Conservation (phyloP, 2,329 filamentous ascomycete genomes). For the Colletotrichum sp. region DNA sequence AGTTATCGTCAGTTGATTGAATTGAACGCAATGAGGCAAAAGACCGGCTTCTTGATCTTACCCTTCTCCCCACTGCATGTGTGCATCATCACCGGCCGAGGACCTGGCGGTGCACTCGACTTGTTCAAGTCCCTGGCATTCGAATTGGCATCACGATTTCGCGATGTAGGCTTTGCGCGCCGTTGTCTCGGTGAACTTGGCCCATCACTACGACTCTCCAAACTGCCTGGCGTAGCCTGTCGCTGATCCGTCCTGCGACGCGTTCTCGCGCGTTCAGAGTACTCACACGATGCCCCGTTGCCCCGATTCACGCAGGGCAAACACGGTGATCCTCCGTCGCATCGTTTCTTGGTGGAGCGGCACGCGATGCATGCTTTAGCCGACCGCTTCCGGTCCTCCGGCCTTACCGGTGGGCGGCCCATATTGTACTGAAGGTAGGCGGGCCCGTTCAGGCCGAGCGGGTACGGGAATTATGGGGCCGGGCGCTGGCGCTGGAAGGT, state of each 20-base stretch:
- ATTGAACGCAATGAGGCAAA: background rate
- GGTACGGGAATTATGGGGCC: background rate
- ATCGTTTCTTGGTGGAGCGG: slow-evolving; percentile 55
- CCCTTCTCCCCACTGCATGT: slow-evolving; percentile 1
- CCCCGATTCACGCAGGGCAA: background rate
- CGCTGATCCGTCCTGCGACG: background rate
- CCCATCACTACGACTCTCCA: background rate
- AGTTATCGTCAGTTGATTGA: background rate
- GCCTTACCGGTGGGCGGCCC: slow-evolving; percentile 56
- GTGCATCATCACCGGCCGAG: background rate
- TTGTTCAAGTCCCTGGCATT: background rate
- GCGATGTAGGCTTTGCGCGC: background rate
- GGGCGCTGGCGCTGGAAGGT: background rate
- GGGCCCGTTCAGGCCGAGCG: background rate
- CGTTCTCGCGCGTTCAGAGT: background rate
- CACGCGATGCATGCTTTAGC: slow-evolving; percentile 54
- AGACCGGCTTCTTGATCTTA: background rate
- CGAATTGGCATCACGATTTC: background rate
- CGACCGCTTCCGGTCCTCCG: slow-evolving; percentile 52
- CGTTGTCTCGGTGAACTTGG: background rate
- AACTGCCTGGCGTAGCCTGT: background rate
- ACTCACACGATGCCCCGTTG: background rate
- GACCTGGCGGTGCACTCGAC: background rate
- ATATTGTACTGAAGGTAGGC: slow-evolving; percentile 31
- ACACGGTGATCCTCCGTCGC: slow-evolving; percentile 53